Base-by-base conservation (phyloP, 2,329 filamentous ascomycete species). In the Gnomoniopsis smithogilvyi region DNA sequence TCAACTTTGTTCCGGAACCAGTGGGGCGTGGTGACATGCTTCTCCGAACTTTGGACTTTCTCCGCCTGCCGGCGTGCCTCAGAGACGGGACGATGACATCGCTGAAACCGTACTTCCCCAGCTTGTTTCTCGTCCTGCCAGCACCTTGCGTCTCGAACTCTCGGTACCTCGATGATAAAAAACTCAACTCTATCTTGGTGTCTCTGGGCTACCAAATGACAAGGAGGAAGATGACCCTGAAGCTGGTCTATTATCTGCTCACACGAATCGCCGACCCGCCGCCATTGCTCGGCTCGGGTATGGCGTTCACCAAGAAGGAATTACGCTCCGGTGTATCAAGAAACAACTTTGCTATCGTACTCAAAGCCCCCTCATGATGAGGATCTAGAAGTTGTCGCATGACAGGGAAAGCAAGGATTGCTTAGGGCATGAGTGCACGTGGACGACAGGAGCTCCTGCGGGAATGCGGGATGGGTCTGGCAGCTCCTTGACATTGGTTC, bases 231-330 rank as follows among this genome's bases (percentile, higher is more conserved):
- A 78, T 86, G 64, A 95, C 91, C 1, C 81, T 88, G 48, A 96
- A 96, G 73, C 78, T 99, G 53, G 86, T 91, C 22, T 98, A 96
- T 72, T 93, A 92, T 64, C 79, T 98, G n/a, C 97, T 93, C 90
- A 83, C 76, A 64, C 81, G 82, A 60, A 71, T 63, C 7, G 65
- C 65, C 11, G 58, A 55, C 7, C 36, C 61, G 22, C 64, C 68
- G 19, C 61, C 47, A 34, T 56, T 61, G 30, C 57, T 63, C 51
- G 66, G 53, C 24, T 46, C 45, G 14, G 46, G 33, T 17, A 21
- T 64, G 52, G 69, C 69, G 14, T 90, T 88, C 68, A 79, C 80
- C 61, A 98, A 98, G 74, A 82, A 84, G 62, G 89, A 95, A 70
- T 72, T 96, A 45, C 88, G 90, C 62, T 82, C 91, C 22, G 93